Conservation (phyloP, 345 rosid genomes). For the Pelargonium nanum region DNA sequence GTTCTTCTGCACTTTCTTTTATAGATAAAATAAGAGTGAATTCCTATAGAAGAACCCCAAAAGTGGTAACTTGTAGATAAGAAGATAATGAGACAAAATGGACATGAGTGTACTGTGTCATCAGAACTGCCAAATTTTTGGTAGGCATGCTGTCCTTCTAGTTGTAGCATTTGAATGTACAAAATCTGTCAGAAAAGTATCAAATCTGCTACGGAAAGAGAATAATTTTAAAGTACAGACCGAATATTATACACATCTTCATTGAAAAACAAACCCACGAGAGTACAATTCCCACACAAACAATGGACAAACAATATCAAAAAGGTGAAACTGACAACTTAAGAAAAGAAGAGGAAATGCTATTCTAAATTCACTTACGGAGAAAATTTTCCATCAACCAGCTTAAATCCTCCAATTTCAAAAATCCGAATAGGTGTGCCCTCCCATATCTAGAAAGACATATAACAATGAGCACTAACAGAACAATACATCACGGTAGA, state of each 20-base stretch:
- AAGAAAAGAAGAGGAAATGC: slow-evolving; percentile 2
- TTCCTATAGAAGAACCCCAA: background rate
- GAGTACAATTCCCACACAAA: background rate
- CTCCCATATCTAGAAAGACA: slow-evolving; percentile 77
- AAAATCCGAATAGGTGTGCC: slow-evolving; percentile 77
- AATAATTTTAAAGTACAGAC: background rate
- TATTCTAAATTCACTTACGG: slow-evolving; percentile 58
- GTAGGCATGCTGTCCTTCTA: background rate
- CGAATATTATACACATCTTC: background rate
- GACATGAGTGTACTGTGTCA: background rate
- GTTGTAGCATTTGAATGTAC: background rate
- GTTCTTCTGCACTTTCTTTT: background rate
- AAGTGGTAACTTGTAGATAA: background rate
- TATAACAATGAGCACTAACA: slow-evolving; percentile 12
- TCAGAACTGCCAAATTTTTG: background rate
- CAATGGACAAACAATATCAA: background rate
- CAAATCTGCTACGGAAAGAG: background rate
- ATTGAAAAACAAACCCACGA: background rate
- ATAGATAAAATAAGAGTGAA: background rate
- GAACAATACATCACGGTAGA: slow-evolving; percentile 2
- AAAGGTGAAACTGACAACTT: background rate
- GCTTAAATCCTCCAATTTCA: slow-evolving; percentile 80
- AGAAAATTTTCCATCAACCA: slow-evolving; percentile 98
- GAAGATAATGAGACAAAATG: background rate
- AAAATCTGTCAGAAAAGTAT: background rate